Percentiles rank a stretch among this genome's conserved stretches.
These are phyloP conservation scores for Neonectria ditissima DNA, from an alignment of 2,329 filamentous ascomycete species.

Conservation along the genomic window DNA sequence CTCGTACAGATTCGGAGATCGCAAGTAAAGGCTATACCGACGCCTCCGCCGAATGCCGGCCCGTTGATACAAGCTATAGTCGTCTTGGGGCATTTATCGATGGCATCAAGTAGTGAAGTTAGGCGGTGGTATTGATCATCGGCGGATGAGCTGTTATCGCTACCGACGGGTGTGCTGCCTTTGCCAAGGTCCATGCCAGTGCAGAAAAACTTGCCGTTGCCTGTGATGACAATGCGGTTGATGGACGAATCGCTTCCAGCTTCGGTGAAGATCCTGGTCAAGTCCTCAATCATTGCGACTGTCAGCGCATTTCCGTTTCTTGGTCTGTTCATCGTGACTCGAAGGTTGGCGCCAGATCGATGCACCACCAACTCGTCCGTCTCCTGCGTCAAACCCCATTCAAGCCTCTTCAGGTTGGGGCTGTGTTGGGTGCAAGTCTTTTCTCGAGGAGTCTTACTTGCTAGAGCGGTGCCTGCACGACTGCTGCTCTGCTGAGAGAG, in stretches of 20 bases:
- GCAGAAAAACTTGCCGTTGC: slow-evolving; percentile 52
- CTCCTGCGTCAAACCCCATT: slow-evolving; percentile 19
- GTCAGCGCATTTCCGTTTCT: slow-evolving; percentile 56
- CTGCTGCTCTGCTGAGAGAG: slow-evolving; percentile 61
- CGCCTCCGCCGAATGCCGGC: slow-evolving; percentile 57
- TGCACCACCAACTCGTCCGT: slow-evolving; percentile 42
- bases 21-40: slow-evolving; percentile 57
- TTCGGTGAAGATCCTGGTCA: slow-evolving; percentile 46
- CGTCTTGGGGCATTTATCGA: slow-evolving; percentile 54
- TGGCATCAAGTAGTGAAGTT: slow-evolving; percentile 47
- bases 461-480: slow-evolving; percentile 58
- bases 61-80: slow-evolving; percentile 57
- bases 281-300: slow-evolving; percentile 47
- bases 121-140: slow-evolving; percentile 43
- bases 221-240: slow-evolving; percentile 52
- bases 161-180: slow-evolving; percentile 16
- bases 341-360: slow-evolving; percentile 45
- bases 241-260: slow-evolving; percentile 43
- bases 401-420: background rate
- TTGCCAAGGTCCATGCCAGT: slow-evolving; percentile 55
- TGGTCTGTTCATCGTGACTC: slow-evolving; percentile 48
- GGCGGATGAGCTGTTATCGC: background rate
- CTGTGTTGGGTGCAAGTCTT: background rate
- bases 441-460: slow-evolving; percentile 24
- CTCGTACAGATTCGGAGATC: slow-evolving; percentile 50